Evolutionary conservation across 495 filamentous ascomycete species (phyloP), one percentile per base, ranked within the genome.

Genomic region (Penicillium alfredii): DNA sequence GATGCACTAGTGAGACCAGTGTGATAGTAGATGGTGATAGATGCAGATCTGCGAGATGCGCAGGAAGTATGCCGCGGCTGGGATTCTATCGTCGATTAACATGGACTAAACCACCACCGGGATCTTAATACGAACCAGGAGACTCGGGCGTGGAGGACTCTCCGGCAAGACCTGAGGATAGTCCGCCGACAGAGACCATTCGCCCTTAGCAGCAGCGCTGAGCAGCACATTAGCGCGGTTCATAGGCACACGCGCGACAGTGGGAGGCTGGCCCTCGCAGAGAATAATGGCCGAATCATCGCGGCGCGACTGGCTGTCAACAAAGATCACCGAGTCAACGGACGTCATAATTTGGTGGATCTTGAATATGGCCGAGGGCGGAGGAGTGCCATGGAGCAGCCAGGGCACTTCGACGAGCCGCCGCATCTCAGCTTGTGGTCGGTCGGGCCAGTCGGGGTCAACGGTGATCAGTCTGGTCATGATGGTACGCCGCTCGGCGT

Each of bases 371-470:
- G 21, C 25, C 13, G 40, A 43, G 4, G 33, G 10, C 7, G 26
- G 19, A 1, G 33, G 33, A 3, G 14, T 25, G 4, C 13, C 30
- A 31, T 43, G 27, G 8, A 36, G 13, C 12, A 27, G n/a, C 33
- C 40, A 43, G 20, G 33, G 40, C 1, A 43, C 20, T n/a, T 36
- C 33, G 4, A 43, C 12, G 4, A 43, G 15, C 23, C 40, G 33
- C 13, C 27, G 33, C 16, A 30, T 22, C 14, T 24, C 19, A 22
- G 17, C 19, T 10, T 25, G n/a, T 13, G 40, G 40, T 10, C 40
- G 26, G 32, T 43, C 25, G 17, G 32, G 33, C 40, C 40, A 43
- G 1, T 43, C 20, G 1, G 31, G n/a, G 18, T 37, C 40, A 5
- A 37, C 7, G 19, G 19, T 29, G n/a, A 17, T 35, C 3, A 43